A percentile compares a stretch with the other conserved stretches of the same genome.
These are phyloP conservation scores for Oenanthe sinensis DNA, from an alignment of 129 eudicot species.

Conservation along the genomic window DNA sequence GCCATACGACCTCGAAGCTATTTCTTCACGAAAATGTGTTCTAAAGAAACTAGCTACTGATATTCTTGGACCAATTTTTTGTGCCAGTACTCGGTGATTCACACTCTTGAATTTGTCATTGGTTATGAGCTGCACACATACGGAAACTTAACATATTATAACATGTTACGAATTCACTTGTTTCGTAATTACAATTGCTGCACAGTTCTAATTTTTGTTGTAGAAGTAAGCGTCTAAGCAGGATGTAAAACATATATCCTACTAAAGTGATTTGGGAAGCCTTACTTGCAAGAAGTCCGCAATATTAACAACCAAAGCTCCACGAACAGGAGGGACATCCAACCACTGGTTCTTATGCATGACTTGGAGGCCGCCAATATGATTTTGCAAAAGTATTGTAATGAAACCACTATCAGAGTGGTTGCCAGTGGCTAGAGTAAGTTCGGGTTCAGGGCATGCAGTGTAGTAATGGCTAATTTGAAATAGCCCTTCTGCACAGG, in stretches of 20 bases:
- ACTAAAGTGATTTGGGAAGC: background rate
- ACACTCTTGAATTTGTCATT: background rate
- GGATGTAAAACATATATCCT: background rate
- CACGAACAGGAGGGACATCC: constrained; percentile 6
- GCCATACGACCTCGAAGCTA: background rate
- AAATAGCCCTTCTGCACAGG: constrained; percentile 6
- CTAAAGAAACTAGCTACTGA: constrained; percentile 15
- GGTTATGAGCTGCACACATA: too few species aligned
- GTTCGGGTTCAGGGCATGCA: constrained; percentile 16
- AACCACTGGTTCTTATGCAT: constrained; percentile 12
- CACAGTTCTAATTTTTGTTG: background rate
- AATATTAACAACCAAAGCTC: constrained; percentile 13
- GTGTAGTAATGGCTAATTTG: constrained; percentile 9
- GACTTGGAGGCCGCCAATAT: constrained; percentile 12
- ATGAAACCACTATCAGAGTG: constrained; percentile 14
- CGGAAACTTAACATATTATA: background rate
- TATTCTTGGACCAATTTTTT: constrained; percentile 10
- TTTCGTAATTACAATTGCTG: background rate
- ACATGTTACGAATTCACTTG: background rate
- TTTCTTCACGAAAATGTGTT: constrained; percentile 8
- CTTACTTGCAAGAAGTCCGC: background rate
- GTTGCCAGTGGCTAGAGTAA: constrained; percentile 8
- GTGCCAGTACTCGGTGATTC: constrained; percentile 13
- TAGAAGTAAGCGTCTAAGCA: background rate
- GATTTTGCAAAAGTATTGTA: constrained; percentile 14